Evolutionary conservation across 495 filamentous ascomycete genomes (phyloP), one percentile per base, ranked within the genome.

Genomic region (Podospora appendiculata): DNA sequence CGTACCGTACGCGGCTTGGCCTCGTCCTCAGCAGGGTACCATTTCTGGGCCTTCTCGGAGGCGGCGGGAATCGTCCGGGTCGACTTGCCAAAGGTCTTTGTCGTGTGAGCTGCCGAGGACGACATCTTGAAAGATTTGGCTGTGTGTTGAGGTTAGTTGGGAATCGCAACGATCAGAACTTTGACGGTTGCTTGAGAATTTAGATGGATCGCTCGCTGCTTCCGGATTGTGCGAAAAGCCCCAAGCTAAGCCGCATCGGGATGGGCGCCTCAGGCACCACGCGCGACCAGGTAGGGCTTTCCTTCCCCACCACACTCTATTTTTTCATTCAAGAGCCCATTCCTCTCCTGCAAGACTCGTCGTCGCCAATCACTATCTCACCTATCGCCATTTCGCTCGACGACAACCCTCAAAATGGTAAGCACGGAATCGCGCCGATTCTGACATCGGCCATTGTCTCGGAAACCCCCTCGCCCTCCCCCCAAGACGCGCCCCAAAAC

Each of bases 21-120:
- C 70, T 92, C 86, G 75, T 96, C 93, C 71, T 96, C 89, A 66
- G 90, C 87, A 72, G 94, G 94, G 76, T 99, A 99, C 89, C 92
- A 99, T 79, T 97, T 99, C 83, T 86, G 82, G 68, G 92, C 93
- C 87, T 94, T 95, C 74, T 93, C 82, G 64, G 83, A 78, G 68
- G 80, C 74, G 70, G 83, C 78, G 65, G 88, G 88, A 70, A 98
- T 82, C 72, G 84, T 79, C 78, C 93, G 85, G 77, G 89, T 87
- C 77, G 88, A 87, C 84, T 95, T 96, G 79, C 89, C 91, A 82
- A 96, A 96, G 79, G 84, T 89, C 88, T 96, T 95, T 76, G 87
- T 89, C 77, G 84, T 75, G 63, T 63, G 71, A 61, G 77, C 70
- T 53, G 73, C 61, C 64, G 62, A 63, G 63, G 78, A 79, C 82